Conservation (phyloP, 192 early-diverging fungal species). For the Coemansia sp. region DNA sequence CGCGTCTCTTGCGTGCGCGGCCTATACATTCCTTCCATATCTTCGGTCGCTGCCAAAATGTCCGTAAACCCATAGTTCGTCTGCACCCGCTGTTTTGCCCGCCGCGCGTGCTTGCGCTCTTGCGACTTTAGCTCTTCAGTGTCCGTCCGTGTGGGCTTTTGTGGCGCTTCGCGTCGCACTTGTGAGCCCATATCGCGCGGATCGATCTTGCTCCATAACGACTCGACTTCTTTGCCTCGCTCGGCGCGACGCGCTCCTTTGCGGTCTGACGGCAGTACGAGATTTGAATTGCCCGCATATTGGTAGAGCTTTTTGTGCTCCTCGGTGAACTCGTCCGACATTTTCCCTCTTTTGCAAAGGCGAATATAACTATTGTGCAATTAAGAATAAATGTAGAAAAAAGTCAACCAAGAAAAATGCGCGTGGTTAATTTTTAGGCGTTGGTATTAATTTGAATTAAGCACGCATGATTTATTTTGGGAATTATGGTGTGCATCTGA, state of each 20-base stretch:
- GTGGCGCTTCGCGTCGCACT: slow-evolving; percentile 66
- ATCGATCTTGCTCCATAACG: slow-evolving; percentile 84
- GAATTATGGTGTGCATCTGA: not conserved
- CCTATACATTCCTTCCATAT: slow-evolving; percentile 83
- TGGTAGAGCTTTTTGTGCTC: slow-evolving; percentile 63
- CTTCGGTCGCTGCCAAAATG: slow-evolving; percentile 82
- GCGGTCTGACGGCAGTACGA: slow-evolving; percentile 91
- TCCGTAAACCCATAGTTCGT: slow-evolving; percentile 67
- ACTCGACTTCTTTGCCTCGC: slow-evolving; percentile 93
- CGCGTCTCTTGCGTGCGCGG: slow-evolving; percentile 91
- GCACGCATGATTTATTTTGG: not conserved
- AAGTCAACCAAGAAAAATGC: not conserved
- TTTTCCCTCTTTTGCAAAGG: not conserved
- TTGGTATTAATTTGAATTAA: not conserved
- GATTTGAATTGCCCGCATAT: slow-evolving; percentile 91
- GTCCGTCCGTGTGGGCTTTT: slow-evolving; percentile 58
- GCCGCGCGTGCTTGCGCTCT: slow-evolving; percentile 19
- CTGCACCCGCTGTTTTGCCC: slow-evolving; percentile 26
- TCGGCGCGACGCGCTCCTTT: slow-evolving; percentile 81
- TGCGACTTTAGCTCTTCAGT: slow-evolving; percentile 44
- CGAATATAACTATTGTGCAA: not conserved
- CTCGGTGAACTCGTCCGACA: slow-evolving; percentile 48
- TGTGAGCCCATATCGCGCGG: slow-evolving; percentile 81
- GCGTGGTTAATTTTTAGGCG: not conserved
- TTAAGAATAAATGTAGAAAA: not conserved